A percentile compares a stretch with the other conserved stretches of the same genome.
Conservation (phyloP, 2,329 filamentous ascomycete genomes). For the Claviceps maximensis region DNA sequence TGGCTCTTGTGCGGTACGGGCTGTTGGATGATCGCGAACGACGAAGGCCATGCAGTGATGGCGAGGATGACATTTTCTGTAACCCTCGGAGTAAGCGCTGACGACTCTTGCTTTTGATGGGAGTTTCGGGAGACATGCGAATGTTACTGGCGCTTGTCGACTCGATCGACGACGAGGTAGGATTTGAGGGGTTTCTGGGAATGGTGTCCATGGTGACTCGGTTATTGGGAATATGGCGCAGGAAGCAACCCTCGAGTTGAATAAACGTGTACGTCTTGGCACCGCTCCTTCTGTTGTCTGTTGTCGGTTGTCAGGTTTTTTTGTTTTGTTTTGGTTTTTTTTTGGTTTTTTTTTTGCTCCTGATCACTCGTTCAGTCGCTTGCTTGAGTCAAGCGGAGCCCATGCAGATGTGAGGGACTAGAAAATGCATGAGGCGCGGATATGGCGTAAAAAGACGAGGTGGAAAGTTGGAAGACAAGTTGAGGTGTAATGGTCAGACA, state of each 20-base stretch:
- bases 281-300: neutral
- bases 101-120: slow-evolving; percentile 49
- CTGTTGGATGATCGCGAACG: slow-evolving; percentile 55
- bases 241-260: neutral
- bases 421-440: neutral
- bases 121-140: slow-evolving; percentile 14
- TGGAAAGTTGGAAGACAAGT: neutral
- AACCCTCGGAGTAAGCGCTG: slow-evolving; percentile 60
- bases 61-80: slow-evolving; percentile 70
- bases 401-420: neutral
- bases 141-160: slow-evolving; percentile 8
- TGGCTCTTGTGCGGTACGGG: slow-evolving; percentile 45
- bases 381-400: neutral
- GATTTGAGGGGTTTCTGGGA: slow-evolving; percentile 10
- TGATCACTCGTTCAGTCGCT: neutral
- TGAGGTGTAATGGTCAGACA: slow-evolving; percentile 1
- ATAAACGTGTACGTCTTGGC: neutral
- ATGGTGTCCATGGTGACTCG: slow-evolving; percentile 1
- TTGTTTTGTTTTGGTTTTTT: neutral
- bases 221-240: neutral
- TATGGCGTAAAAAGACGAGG: neutral
- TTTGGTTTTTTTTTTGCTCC: neutral
- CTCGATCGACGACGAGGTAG: slow-evolving; percentile 13
- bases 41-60: slow-evolving; percentile 51
- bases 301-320: no score